phyloP scores from a whole-genome alignment of 805 yeast genomes.

The Kluyveromyces aestuarii region DNA sequence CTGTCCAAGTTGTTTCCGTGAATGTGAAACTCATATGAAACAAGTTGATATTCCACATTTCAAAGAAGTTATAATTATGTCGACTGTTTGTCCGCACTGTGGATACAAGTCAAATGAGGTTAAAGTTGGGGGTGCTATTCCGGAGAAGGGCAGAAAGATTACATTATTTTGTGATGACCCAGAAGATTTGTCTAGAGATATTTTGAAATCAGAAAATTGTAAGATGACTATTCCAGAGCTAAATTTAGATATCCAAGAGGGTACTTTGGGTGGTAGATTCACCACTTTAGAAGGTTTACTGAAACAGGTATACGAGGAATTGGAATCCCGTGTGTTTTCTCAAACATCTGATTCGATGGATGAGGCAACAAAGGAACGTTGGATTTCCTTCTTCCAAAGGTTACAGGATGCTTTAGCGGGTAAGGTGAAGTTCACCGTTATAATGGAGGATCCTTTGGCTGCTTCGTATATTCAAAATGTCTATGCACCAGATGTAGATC shows the following conservation, averaged over 20 bases:
- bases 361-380: constrained; percentile 59
- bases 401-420: constrained; percentile 78
- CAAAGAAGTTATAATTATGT: constrained; percentile 94
- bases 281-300: constrained; percentile 93
- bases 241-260: constrained; percentile 83
- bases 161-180: constrained; percentile 67
- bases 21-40: constrained; percentile 92
- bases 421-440: constrained; percentile 67
- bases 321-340: constrained; percentile 73
- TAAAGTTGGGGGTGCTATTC: constrained; percentile 96
- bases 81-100: constrained; percentile 84
- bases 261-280: constrained; percentile 96
- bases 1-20: constrained; percentile 75
- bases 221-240: constrained; percentile 80
- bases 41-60: constrained; percentile 94
- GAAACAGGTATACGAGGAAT: constrained; percentile 81
- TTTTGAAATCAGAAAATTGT: constrained; percentile 91
- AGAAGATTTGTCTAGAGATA: constrained; percentile 87
- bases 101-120: constrained; percentile 97
- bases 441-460: constrained; percentile 92
- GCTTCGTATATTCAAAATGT: constrained; percentile 94
- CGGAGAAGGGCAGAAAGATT: constrained; percentile 71
- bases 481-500: constrained; percentile 98
- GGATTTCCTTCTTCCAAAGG: constrained; percentile 70
- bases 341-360: constrained; percentile 92